A percentile compares a stretch with the other conserved stretches of the same genome.
phyloP scores from a whole-genome alignment of 768 basidiomycete species.

The Daedaleopsis sinensis region DNA sequence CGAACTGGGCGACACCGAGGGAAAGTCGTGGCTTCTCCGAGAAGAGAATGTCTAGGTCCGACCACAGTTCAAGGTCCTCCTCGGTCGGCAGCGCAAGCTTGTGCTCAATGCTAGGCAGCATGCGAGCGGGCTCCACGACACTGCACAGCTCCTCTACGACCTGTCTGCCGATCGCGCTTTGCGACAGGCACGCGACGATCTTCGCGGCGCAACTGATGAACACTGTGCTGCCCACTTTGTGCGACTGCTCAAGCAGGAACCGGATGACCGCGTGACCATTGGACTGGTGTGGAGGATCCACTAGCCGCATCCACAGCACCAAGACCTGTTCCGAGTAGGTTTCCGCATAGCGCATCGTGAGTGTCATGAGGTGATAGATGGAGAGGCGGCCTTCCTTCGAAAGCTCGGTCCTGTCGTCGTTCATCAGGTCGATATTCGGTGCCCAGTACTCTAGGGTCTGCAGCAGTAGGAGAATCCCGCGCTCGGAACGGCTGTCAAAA shows the following conservation, averaged over 20 bases:
- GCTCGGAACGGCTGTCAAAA: conserved; percentile 50
- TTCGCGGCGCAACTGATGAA: conserved; percentile 82
- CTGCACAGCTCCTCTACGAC: conserved; percentile 85
- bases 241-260: conserved; percentile 87
- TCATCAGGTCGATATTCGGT: conserved; percentile 69
- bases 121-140: conserved; percentile 81
- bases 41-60: conserved; percentile 77
- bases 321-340: conserved; percentile 80
- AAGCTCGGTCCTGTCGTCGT: conserved; percentile 55
- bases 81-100: conserved; percentile 62
- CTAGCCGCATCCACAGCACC: conserved; percentile 77
- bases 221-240: conserved; percentile 76
- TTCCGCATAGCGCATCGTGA: conserved; percentile 76
- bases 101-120: conserved; percentile 79
- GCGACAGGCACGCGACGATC: conserved; percentile 83
- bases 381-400: conserved; percentile 64
- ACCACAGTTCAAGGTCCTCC: conserved; percentile 76
- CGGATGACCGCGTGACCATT: conserved; percentile 81
- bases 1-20: conserved; percentile 85
- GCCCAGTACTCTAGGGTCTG: conserved; percentile 88
- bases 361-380: conserved; percentile 80
- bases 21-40: conserved; percentile 68
- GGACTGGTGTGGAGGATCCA: conserved; percentile 66
- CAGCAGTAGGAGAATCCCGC: conserved; percentile 60
- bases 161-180: conserved; percentile 68